These are phyloP conservation scores for Neospermospora avenae DNA, from an alignment of 2,329 filamentous ascomycete genomes.

Conservation along the genomic window DNA sequence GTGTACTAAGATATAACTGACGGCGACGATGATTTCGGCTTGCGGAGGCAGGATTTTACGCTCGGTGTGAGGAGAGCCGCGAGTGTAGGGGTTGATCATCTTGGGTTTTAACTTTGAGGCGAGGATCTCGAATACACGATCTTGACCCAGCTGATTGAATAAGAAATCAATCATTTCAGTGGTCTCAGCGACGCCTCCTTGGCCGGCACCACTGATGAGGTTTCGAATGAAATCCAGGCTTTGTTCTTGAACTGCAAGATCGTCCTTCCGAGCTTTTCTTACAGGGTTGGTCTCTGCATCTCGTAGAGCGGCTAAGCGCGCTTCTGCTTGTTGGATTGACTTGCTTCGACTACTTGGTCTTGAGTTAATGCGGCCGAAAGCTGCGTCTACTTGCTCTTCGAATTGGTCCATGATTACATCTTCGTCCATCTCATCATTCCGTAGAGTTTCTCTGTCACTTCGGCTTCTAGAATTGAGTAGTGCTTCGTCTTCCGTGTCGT, in stretches of 20 bases:
- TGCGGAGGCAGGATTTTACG: conserved; percentile 54
- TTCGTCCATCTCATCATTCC: conserved; percentile 50
- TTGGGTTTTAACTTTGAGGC: conserved; percentile 70
- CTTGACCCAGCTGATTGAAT: conserved; percentile 70
- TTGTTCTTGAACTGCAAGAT: conserved; percentile 85
- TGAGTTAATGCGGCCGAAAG: conserved; percentile 23
- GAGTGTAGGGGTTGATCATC: conserved; percentile 50
- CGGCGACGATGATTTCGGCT: conserved; percentile 70
- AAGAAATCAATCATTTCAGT: conserved; percentile 81
- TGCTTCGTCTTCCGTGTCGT: conserved; percentile 54
- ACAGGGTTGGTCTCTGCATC: conserved; percentile 67
- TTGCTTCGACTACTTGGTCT: conserved; percentile 32
- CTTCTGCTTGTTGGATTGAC: conserved; percentile 47
- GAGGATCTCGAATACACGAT: conserved; percentile 77
- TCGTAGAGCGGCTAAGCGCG: conserved; percentile 49
- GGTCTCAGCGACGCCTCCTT: conserved; percentile 50
- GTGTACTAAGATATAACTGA: conserved; percentile 82
- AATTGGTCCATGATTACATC: conserved; percentile 55
- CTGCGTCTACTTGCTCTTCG: conserved; percentile 39
- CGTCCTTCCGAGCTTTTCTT: conserved; percentile 69
- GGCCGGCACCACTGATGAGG: conserved; percentile 63
- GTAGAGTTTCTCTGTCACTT: conserved; percentile 17
- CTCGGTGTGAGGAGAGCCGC: conserved; percentile 42
- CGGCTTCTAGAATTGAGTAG: conserved; percentile 39
- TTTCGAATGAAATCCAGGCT: conserved; percentile 88